Percentiles rank a stretch among this genome's conserved stretches.
Conservation (phyloP, 148 eudicot genomes). For the Persicaria tinctoria region DNA sequence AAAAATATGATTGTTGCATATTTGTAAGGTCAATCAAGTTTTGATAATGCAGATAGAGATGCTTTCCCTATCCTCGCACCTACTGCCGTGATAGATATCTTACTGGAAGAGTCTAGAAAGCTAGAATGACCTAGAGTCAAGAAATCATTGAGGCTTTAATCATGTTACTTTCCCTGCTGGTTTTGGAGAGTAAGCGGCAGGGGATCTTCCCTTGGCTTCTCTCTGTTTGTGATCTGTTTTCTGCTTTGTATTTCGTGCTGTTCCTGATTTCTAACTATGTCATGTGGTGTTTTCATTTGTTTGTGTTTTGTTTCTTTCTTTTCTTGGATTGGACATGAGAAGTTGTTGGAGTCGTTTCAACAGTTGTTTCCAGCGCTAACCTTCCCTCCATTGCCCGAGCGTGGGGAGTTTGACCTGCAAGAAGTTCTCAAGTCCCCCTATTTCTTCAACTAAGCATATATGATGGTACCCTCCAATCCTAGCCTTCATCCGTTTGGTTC, state of each 20-base stretch:
- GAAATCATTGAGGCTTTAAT: too few species aligned
- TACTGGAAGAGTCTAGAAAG: too few species aligned
- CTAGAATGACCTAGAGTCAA: too few species aligned
- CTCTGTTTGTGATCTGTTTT: background rate
- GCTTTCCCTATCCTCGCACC: background rate
- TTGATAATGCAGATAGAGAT: background rate
- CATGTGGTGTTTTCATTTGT: background rate
- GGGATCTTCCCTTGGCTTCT: background rate
- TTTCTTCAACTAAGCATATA: constrained; percentile 68
- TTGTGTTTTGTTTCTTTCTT: background rate
- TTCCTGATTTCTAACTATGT: too few species aligned
- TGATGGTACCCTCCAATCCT: background rate
- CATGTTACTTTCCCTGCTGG: too few species aligned
- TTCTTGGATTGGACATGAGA: constrained; percentile 13
- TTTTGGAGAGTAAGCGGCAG: too few species aligned
- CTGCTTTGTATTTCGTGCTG: too few species aligned
- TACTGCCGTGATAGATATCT: background rate
- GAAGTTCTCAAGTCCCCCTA: constrained; percentile 79
- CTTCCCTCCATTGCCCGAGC: constrained; percentile 78
- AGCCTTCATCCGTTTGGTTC: background rate
- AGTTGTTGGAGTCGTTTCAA: constrained; percentile 86
- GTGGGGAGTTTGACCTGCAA: constrained; percentile 76
- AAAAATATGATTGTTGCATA: background rate
- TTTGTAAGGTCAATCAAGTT: background rate
- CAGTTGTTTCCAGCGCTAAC: constrained; percentile 59